A percentile compares a stretch with the other conserved stretches of the same genome.
These are phyloP conservation scores for Somion occarium DNA, from an alignment of 1,284 basidiomycete genomes.

Conservation along the genomic window DNA sequence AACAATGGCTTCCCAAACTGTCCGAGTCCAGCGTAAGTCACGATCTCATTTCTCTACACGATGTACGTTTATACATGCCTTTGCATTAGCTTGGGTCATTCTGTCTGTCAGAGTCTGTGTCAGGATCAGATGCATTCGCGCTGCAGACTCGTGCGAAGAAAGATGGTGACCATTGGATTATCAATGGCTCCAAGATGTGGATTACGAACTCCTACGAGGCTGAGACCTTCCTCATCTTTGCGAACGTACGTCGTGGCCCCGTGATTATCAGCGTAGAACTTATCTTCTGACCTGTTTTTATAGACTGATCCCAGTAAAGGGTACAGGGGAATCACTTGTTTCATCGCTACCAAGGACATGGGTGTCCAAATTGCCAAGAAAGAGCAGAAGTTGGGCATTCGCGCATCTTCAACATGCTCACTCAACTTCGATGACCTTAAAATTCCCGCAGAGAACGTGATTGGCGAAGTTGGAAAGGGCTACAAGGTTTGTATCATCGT, in stretches of 20 bases:
- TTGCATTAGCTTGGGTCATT: constrained; percentile 83
- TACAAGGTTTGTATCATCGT: constrained; percentile 67
- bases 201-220: constrained; percentile 98
- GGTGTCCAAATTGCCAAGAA: constrained; percentile 98
- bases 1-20: constrained; percentile 87
- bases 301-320: constrained; percentile 89
- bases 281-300: background rate
- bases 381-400: constrained; percentile 97
- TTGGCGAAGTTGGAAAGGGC: constrained; percentile 91
- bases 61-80: background rate
- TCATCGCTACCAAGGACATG: constrained; percentile 95
- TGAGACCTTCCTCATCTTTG: constrained; percentile 92
- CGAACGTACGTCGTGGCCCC: constrained; percentile 69
- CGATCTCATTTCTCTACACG: background rate
- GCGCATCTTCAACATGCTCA: constrained; percentile 95
- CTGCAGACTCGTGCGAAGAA: constrained; percentile 90
- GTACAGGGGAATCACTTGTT: constrained; percentile 99
- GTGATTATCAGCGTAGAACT: background rate
- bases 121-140: constrained; percentile 96
- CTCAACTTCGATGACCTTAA: constrained; percentile 95
- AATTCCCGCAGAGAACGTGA: constrained; percentile 89
- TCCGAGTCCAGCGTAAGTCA: constrained; percentile 68
- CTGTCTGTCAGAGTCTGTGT: constrained; percentile 89
- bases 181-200: constrained; percentile 99
- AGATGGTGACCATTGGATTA: constrained; percentile 77